These are phyloP conservation scores for Fusarium robinianum DNA, from an alignment of 2,329 filamentous ascomycete species.

Conservation along the genomic window DNA sequence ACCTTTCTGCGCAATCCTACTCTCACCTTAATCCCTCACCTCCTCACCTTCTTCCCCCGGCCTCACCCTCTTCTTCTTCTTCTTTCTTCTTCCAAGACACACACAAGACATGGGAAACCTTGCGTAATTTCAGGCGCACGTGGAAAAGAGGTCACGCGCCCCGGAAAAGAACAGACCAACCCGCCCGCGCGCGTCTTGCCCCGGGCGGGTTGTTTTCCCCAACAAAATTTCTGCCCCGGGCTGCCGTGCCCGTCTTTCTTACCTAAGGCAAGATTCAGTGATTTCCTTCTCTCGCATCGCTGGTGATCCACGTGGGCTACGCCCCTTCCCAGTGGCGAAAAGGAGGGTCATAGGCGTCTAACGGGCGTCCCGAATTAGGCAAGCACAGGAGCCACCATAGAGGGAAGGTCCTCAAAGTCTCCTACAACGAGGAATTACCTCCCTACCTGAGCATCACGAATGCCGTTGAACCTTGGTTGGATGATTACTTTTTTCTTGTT, in stretches of 20 bases:
- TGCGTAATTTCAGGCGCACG: conserved; percentile 14
- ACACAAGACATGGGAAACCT: conserved; percentile 10
- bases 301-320: conserved; percentile 22
- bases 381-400: neutral
- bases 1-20: too few species aligned
- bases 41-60: too few species aligned
- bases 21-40: neutral
- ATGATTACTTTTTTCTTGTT: conserved; percentile 25
- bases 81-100: neutral
- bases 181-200: too few species aligned
- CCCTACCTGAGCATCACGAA: neutral
- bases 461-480: conserved; percentile 10
- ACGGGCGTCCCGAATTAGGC: conserved; percentile 7
- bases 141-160: conserved; percentile 30
- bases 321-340: conserved; percentile 22
- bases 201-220: conserved; percentile 24
- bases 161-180: conserved; percentile 21
- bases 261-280: too few species aligned
- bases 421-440: too few species aligned
- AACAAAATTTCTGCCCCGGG: too few species aligned
- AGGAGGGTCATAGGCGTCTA: conserved; percentile 11
- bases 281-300: conserved; percentile 21
- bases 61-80: too few species aligned
- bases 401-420: neutral
- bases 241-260: too few species aligned